Evolutionary conservation across 31 red algal species (phyloP), one percentile per base, ranked within the genome.

Genomic region (Odonthalia washingtoniensis): DNA sequence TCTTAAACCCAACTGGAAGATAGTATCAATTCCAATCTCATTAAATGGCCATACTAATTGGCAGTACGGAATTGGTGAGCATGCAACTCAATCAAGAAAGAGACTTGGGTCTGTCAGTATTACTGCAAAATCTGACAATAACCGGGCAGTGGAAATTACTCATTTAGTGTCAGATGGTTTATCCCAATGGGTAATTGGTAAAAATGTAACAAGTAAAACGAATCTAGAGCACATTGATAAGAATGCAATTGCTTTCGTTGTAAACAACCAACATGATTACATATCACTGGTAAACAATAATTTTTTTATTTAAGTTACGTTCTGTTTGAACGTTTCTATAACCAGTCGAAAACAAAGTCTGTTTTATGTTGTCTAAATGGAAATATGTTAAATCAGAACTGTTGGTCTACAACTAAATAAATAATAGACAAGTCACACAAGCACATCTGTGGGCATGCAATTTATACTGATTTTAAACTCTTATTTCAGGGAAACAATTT

Each of bases 211-310:
- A 3, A 76, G 27, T 45, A 18, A 65, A 27, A 62, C 24, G 0
- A 60, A 90, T 68, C 81, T 82, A 75, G 34, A 74, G 46, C 65
- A 83, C 46, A 40, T 42, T 21, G 75, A 90, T 80, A 64, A 45
- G 40, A 82, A 65, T 66, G 49, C 49, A 57, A 9, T 57, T 14
- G 21, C 9, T 14, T 57, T 57, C 21, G 21, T 14, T 57, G 21
- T 9, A 14, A 57, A 57, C 21, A 21, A 21, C 9, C 21, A 9
- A 57, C 12, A 57, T 57, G 49, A 57, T 57, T 14, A 9, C 9
- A 9, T 57, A 57, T 57, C 49, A 21, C 9, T 57, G 49, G 9
- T 14, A 14, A 57, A 9, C 49, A 57, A 57, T 9, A 57, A 57
- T 57, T 57, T 57, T 57, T 57, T 21, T n/a, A n/a, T n/a, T n/a